These are phyloP conservation scores for Taphrina flavorubra DNA, from an alignment of 1,139 yeast species.

Conservation along the genomic window DNA sequence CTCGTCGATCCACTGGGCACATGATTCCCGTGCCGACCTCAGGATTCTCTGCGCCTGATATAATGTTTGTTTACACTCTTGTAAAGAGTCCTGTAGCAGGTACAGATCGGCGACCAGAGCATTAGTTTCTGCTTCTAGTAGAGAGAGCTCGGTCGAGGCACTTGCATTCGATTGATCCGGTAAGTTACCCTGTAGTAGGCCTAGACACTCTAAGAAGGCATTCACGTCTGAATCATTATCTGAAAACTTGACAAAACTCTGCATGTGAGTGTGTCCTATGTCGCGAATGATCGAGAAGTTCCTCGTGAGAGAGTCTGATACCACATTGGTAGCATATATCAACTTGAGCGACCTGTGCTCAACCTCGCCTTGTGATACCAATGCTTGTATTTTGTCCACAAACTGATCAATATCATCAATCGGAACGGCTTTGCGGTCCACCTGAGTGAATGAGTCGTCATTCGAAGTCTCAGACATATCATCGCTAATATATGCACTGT, in stretches of 20 bases:
- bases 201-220: not conserved
- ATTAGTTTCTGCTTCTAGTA: constrained; percentile 18
- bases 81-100: constrained; percentile 12
- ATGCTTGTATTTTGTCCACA: not conserved
- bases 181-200: not conserved
- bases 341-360: constrained; percentile 6
- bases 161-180: not conserved
- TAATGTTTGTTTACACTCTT: constrained; percentile 13
- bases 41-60: constrained; percentile 9
- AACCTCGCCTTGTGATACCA: not conserved
- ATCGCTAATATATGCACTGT: constrained; percentile 19
- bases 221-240: not conserved
- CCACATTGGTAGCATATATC: not conserved
- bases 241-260: not conserved
- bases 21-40: constrained; percentile 1
- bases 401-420: not conserved
- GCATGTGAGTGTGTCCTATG: not conserved
- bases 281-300: not conserved
- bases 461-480: not conserved
- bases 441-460: not conserved
- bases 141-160: constrained; percentile 1
- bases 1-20: constrained; percentile 8
- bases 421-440: not conserved
- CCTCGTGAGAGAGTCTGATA: not conserved
- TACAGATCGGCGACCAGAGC: constrained; percentile 15